A percentile compares a stretch with the other conserved stretches of the same genome.
Conservation (phyloP, 1,284 basidiomycete species). For the Trichosporon inkin region DNA sequence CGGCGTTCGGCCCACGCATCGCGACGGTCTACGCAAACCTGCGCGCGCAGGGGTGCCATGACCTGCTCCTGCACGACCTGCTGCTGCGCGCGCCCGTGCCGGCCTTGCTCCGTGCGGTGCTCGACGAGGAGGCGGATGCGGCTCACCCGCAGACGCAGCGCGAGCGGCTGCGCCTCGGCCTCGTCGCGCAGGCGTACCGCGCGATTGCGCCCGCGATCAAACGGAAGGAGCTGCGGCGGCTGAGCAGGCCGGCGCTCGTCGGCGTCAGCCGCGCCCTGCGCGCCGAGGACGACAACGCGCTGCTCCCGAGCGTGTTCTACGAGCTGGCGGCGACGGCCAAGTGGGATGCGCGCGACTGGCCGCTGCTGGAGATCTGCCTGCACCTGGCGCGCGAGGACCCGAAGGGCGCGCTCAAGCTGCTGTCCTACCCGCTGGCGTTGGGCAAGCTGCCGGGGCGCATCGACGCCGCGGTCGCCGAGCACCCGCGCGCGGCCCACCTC, state of each 20-base stretch:
- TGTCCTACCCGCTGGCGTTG: slow-evolving; percentile 25
- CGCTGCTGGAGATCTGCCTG: slow-evolving; percentile 23
- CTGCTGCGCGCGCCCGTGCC: slow-evolving; percentile 31
- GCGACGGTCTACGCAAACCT: slow-evolving; percentile 25
- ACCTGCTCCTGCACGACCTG: slow-evolving; percentile 34
- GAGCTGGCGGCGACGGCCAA: slow-evolving; percentile 17
- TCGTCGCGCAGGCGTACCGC: slow-evolving; percentile 20
- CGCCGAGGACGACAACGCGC: slow-evolving; percentile 2
- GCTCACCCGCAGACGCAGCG: slow-evolving; percentile 5
- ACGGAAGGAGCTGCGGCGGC: slow-evolving; percentile 3
- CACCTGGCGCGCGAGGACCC: slow-evolving; percentile 14
- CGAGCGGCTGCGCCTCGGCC: slow-evolving; percentile 11
- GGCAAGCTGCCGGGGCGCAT: slow-evolving; percentile 23
- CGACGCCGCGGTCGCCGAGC: neutral
- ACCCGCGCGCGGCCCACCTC: slow-evolving; percentile 20
- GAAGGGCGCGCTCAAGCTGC: slow-evolving; percentile 17
- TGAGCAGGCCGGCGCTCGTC: slow-evolving; percentile 12
- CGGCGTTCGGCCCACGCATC: slow-evolving; percentile 22
- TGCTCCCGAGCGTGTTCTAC: slow-evolving; percentile 23
- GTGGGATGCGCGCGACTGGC: slow-evolving; percentile 24
- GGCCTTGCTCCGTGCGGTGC: slow-evolving; percentile 23
- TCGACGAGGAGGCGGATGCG: slow-evolving; percentile 25
- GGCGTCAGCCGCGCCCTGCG: slow-evolving; percentile 12
- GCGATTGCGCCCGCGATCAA: slow-evolving; percentile 11
- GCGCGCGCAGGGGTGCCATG: slow-evolving; percentile 26